These are phyloP conservation scores for Xylariaceae sp. DNA, from an alignment of 2,329 filamentous ascomycete species.

Conservation along the genomic window DNA sequence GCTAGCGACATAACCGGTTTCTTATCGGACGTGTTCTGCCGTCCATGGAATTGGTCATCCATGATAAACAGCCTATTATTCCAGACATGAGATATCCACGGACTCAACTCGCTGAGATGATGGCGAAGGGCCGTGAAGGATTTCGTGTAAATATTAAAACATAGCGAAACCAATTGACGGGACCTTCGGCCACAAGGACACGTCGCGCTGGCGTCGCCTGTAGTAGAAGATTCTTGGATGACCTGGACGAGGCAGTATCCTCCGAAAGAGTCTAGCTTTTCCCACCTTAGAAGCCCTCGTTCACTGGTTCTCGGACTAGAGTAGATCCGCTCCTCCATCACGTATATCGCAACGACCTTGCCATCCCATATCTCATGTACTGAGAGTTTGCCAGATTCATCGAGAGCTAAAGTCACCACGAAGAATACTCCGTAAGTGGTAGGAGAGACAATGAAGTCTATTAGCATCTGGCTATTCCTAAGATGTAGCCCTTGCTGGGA, in stretches of 20 bases:
- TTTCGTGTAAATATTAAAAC: constrained; percentile 43
- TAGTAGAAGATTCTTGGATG: constrained; percentile 25
- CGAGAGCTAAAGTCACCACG: constrained; percentile 32
- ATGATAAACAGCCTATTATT: constrained; percentile 33
- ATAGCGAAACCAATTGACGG: constrained; percentile 32
- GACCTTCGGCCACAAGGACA: constrained; percentile 26
- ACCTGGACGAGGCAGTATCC: constrained; percentile 39
- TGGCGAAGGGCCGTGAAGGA: constrained; percentile 36
- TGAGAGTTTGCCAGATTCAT: constrained; percentile 26
- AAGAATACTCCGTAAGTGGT: constrained; percentile 33
- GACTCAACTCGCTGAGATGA: constrained; percentile 29
- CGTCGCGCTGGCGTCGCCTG: constrained; percentile 3
- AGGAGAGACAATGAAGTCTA: constrained; percentile 41
- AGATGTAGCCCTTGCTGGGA: constrained; percentile 29
- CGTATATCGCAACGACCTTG: constrained; percentile 30
- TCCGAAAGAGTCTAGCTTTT: constrained; percentile 40
- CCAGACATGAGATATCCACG: constrained; percentile 37
- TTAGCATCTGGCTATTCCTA: constrained; percentile 24
- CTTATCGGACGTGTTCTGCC: not conserved
- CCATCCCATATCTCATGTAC: constrained; percentile 37
- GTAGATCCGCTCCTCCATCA: constrained; percentile 27
- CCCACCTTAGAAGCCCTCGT: constrained; percentile 35
- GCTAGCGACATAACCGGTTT: constrained; percentile 25
- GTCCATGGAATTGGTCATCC: constrained; percentile 13
- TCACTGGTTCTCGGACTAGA: constrained; percentile 27